Conservation (phyloP, 23 red algal species). For the Cyanidiococcus yangmingshanensis region DNA sequence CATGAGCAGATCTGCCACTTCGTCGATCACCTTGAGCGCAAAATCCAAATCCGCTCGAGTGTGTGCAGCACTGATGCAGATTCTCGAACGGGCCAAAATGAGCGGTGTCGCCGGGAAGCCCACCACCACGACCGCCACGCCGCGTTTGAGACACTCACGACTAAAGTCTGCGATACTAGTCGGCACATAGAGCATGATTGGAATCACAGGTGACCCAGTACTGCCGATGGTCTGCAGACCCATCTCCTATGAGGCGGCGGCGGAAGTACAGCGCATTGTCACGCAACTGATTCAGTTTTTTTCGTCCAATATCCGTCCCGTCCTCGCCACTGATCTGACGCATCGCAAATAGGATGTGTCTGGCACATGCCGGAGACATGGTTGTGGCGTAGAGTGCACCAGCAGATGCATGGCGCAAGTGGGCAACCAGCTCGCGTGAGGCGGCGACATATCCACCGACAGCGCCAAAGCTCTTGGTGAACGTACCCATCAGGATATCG, state of each 20-base stretch:
- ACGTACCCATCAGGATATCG: constrained; percentile 99
- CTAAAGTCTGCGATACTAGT: constrained; percentile 91
- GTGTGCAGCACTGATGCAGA: constrained; percentile 86
- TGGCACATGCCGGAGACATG: constrained; percentile 83
- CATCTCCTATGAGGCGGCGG: constrained; percentile 61
- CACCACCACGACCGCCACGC: constrained; percentile 92
- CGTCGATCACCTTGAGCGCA: constrained; percentile 71
- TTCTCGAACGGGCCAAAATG: constrained; percentile 67
- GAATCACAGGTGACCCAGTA: constrained; percentile 82
- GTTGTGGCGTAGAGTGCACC: constrained; percentile 69
- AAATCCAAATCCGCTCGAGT: constrained; percentile 82
- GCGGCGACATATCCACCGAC: constrained; percentile 94
- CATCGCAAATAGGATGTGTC: constrained; percentile 83
- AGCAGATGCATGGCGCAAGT: constrained; percentile 46
- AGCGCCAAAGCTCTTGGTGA: constrained; percentile 95
- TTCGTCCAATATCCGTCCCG: constrained; percentile 55
- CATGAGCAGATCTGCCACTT: constrained; percentile 74
- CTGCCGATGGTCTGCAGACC: constrained; percentile 82
- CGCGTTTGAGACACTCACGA: constrained; percentile 76
- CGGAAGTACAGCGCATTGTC: constrained; percentile 91
- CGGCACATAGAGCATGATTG: constrained; percentile 94
- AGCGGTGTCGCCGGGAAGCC: constrained; percentile 97
- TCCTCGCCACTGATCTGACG: constrained; percentile 70
- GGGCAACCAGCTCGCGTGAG: constrained; percentile 40
- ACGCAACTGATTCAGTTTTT: constrained; percentile 57